Conservation (phyloP, 345 rosid genomes). For the Isatis tinctoria region DNA sequence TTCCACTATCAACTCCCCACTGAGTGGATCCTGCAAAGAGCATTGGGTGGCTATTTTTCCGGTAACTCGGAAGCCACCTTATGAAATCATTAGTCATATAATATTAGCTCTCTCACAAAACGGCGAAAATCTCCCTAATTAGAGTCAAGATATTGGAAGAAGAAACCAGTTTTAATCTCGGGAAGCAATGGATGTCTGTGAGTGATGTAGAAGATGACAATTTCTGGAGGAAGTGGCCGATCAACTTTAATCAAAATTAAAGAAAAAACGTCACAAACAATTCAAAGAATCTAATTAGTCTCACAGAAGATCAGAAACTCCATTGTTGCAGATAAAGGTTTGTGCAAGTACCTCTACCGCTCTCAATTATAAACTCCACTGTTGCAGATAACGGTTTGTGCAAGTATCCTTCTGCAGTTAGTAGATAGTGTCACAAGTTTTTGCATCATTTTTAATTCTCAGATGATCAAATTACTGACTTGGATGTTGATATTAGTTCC, state of each 20-base stretch:
- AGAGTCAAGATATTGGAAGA: background rate
- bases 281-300: background rate
- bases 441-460: conserved; percentile 22
- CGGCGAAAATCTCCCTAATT: background rate
- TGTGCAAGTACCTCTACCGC: no score
- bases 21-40: conserved; percentile 67
- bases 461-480: conserved; percentile 40
- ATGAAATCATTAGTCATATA: conserved; percentile 15
- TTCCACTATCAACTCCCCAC: conserved; percentile 80
- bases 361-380: no score
- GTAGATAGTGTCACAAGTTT: conserved; percentile 62
- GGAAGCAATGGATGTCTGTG: conserved; percentile 88
- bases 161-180: conserved; percentile 67
- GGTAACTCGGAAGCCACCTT: conserved; percentile 84
- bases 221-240: conserved; percentile 71
- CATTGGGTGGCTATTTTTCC: conserved; percentile 74
- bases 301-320: conserved; percentile 51
- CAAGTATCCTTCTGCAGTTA: conserved; percentile 80
- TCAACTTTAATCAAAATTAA: conserved; percentile 50
- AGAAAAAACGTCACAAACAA: conserved; percentile 12
- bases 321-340: conserved; percentile 59
- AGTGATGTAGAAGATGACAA: conserved; percentile 79
- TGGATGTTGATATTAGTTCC: conserved; percentile 80
- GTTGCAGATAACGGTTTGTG: no score
- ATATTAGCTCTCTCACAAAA: background rate